Evolutionary conservation across 73 alveolate species (phyloP).

Genomic region (Paramecium caudatum): DNA sequence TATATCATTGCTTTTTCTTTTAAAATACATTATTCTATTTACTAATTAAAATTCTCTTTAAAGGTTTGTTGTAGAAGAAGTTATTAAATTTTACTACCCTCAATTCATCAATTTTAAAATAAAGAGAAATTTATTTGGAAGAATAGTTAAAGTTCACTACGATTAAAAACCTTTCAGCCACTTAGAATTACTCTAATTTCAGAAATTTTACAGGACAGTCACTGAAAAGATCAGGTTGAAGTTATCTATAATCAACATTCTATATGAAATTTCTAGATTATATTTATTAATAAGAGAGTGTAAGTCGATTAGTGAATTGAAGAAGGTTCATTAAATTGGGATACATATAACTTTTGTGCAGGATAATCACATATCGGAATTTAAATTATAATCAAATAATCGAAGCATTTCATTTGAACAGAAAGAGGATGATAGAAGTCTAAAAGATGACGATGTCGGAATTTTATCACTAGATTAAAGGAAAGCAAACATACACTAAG

Average conservation of each 20-base stretch:
- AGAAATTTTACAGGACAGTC: neutral
- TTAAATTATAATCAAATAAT: neutral
- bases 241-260: neutral
- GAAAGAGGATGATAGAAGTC: neutral
- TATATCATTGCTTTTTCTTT: neutral
- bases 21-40: neutral
- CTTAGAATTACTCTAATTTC: no score
- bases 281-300: neutral
- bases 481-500: neutral
- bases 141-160: neutral
- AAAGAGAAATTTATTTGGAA: neutral
- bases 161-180: no score
- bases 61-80: neutral
- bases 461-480: neutral
- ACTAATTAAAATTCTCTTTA: neutral
- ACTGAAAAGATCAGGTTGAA: neutral
- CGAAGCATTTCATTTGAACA: neutral
- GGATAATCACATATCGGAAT: neutral
- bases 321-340: neutral
- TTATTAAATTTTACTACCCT: slow-evolving; percentile 23
- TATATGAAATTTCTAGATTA: slow-evolving; percentile 50
- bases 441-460: neutral
- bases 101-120: neutral
- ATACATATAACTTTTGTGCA: neutral
- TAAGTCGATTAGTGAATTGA: neutral